These are phyloP conservation scores for Naganishia albida DNA, from an alignment of 1,284 basidiomycete genomes.

Conservation along the genomic window DNA sequence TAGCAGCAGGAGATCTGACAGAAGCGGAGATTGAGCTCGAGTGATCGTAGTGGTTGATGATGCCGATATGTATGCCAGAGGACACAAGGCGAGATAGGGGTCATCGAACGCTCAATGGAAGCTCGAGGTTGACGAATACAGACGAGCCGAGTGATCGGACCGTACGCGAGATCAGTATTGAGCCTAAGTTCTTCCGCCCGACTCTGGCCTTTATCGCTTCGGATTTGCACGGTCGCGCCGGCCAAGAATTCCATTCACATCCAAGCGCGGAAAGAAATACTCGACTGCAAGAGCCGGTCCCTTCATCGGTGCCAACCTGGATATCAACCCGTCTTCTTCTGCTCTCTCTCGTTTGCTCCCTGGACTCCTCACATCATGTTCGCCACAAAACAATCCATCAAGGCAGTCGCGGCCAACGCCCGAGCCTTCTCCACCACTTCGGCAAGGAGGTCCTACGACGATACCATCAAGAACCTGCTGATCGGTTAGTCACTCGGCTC, in stretches of 20 bases:
- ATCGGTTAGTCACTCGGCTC: conserved; percentile 58
- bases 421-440: conserved; percentile 69
- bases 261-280: conserved; percentile 9
- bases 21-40: too few species aligned
- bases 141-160: too few species aligned
- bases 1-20: too few species aligned
- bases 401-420: conserved; percentile 29
- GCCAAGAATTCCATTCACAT: background rate
- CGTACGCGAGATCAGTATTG: too few species aligned
- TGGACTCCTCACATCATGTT: conserved; percentile 14
- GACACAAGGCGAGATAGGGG: too few species aligned
- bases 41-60: too few species aligned
- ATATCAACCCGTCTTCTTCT: conserved; percentile 2
- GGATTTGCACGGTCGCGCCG: background rate
- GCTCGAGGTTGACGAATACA: too few species aligned
- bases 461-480: conserved; percentile 86
- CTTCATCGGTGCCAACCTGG: background rate
- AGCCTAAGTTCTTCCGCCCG: background rate
- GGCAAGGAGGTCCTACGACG: conserved; percentile 72
- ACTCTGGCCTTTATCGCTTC: background rate
- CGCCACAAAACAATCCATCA: conserved; percentile 20
- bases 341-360: background rate
- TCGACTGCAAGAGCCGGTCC: background rate
- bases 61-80: too few species aligned
- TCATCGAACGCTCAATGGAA: too few species aligned